Percentiles rank a stretch among this genome's conserved stretches.
Conservation (phyloP, 441 rosid genomes). For the Adansonia madagascariensis region DNA sequence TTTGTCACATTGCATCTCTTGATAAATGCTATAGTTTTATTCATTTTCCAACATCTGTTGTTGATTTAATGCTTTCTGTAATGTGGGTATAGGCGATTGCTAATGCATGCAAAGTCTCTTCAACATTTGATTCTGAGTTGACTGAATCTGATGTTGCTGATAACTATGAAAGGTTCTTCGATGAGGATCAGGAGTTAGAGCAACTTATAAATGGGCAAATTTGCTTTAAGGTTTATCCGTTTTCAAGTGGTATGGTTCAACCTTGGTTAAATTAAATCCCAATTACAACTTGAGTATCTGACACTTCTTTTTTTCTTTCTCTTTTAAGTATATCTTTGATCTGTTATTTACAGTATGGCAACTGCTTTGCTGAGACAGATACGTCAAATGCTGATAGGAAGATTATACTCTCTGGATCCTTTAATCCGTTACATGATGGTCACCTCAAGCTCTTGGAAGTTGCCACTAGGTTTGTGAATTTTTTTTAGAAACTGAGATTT, state of each 20-base stretch:
- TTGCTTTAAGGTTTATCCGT: slow-evolving; percentile 78
- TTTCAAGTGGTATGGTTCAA: slow-evolving; percentile 61
- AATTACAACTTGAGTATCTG: not conserved
- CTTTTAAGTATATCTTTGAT: slow-evolving; percentile 17
- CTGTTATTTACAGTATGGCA: slow-evolving; percentile 26
- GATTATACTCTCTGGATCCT: slow-evolving; percentile 85
- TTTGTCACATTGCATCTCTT: not conserved
- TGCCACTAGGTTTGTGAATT: slow-evolving; percentile 67
- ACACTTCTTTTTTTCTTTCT: not conserved
- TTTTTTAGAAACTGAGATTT: slow-evolving; percentile 17
- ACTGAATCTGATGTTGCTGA: slow-evolving; percentile 57
- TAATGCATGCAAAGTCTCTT: slow-evolving; percentile 70
- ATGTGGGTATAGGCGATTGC: slow-evolving; percentile 72
- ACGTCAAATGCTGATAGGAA: slow-evolving; percentile 54
- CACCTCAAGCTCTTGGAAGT: slow-evolving; percentile 89
- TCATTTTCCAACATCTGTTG: not conserved
- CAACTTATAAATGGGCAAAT: slow-evolving; percentile 69
- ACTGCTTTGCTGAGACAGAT: slow-evolving; percentile 46
- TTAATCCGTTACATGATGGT: slow-evolving; percentile 92
- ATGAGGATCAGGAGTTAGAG: slow-evolving; percentile 75
- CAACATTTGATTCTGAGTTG: slow-evolving; percentile 53
- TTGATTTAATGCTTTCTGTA: slow-evolving; percentile 18
- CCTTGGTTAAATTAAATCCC: slow-evolving; percentile 28
- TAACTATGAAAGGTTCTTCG: slow-evolving; percentile 58
- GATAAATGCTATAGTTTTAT: slow-evolving; percentile 10